Conservation (phyloP, 345 rosid genomes). For the Lepidium africanum region DNA sequence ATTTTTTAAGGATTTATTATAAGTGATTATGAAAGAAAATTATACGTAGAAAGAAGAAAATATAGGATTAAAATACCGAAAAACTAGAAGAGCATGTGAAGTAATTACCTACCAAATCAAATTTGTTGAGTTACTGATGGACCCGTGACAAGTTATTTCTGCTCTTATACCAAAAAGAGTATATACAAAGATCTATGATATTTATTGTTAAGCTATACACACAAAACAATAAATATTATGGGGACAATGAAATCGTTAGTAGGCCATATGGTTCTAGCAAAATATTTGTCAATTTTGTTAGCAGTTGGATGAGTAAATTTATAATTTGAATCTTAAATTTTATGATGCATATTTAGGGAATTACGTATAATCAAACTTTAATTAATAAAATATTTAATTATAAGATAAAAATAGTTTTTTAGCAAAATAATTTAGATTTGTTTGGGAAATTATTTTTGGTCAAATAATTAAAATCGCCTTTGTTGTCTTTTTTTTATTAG, state of each 20-base stretch:
- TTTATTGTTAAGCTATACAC: background rate
- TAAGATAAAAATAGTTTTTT: too few species aligned
- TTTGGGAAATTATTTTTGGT: too few species aligned
- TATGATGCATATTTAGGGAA: too few species aligned
- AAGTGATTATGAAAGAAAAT: background rate
- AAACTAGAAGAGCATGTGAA: slow-evolving; percentile 15
- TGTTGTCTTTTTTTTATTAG: too few species aligned
- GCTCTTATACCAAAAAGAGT: background rate
- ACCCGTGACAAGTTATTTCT: slow-evolving; percentile 6
- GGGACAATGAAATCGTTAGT: background rate
- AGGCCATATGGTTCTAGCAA: background rate
- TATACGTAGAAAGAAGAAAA: background rate
- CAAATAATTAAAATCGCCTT: too few species aligned
- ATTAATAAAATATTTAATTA: too few species aligned
- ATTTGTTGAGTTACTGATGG: background rate
- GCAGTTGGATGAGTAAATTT: too few species aligned
- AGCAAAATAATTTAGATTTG: too few species aligned
- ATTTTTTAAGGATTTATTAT: background rate
- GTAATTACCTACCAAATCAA: background rate
- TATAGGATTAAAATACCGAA: background rate
- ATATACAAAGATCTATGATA: too few species aligned
- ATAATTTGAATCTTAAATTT: too few species aligned
- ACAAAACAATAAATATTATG: background rate
- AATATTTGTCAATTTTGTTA: background rate
- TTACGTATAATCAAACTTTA: too few species aligned